A percentile compares a stretch with the other conserved stretches of the same genome.
These are phyloP conservation scores for Silene latifolia DNA, from an alignment of 148 eudicot genomes.

Conservation along the genomic window DNA sequence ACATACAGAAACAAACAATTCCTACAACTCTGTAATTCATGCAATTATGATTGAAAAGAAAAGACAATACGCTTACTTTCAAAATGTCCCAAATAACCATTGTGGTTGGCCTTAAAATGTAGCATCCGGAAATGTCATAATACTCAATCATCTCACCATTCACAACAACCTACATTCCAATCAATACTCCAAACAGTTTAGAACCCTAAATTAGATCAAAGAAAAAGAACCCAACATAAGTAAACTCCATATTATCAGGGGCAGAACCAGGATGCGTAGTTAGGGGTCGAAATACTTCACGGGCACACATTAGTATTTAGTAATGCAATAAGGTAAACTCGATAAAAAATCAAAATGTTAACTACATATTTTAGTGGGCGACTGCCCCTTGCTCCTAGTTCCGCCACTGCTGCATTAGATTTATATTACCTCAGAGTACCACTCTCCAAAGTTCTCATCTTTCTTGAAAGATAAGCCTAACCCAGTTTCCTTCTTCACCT, in stretches of 20 bases:
- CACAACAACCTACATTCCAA: conserved; percentile 60
- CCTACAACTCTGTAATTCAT: not conserved
- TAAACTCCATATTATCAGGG: not conserved
- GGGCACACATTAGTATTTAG: no score
- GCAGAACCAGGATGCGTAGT: not conserved
- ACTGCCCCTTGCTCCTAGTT: no score
- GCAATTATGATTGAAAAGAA: not conserved
- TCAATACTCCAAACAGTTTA: conserved; percentile 3
- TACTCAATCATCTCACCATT: conserved; percentile 91
- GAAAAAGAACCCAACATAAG: not conserved
- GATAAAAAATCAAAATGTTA: no score
- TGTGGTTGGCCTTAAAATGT: conserved; percentile 88
- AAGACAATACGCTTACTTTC: conserved; percentile 44
- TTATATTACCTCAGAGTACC: conserved; percentile 88
- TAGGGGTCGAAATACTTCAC: no score
- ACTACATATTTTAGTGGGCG: no score
- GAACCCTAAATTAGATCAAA: not conserved
- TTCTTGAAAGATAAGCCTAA: conserved; percentile 75
- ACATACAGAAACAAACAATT: no score
- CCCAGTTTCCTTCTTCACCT: conserved; percentile 92
- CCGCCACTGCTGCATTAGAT: not conserved
- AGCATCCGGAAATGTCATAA: conserved; percentile 95
- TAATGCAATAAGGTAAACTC: no score
- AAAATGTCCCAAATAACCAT: conserved; percentile 89
- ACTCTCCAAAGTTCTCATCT: conserved; percentile 96